Evolutionary conservation across 192 early-diverging fungal species (phyloP), one percentile per base, ranked within the genome.

Genomic region (Backusella mclennaniae): DNA sequence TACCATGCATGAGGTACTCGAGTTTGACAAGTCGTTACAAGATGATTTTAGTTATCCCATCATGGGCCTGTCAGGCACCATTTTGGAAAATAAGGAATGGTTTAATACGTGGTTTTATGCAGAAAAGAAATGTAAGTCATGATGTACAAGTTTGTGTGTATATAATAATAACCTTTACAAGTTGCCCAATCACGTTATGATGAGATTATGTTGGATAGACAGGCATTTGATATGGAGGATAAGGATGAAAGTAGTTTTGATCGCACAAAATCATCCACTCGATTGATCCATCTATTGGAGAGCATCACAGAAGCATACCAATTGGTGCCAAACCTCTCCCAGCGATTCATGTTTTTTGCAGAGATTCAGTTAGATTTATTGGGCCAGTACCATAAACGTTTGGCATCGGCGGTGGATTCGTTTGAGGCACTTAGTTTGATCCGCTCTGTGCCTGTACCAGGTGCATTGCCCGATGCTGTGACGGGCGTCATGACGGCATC

Each of bases 31-130:
- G 49, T 87, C 84, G n/a, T 66, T 95, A 42, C 86, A 87, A 21
- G 88, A 91, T 3, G 85, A 87, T 15, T 92, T 90, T 76, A 84
- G 84, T 26, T 91, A 90, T 76, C 83, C 87, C 11, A 38, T 31
- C 2, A 23, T 67, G 9, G 73, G 33, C 23, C 39, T 78, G 6
- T 44, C 79, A 4, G 33, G 69, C 35, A 76, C 84, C 3, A 87
- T 92, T n/a, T 82, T 91, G 35, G 76, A 81, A 35, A 89, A 92
- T 17, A 49, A 69, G 15, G 86, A 79, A 21, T 83, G 88, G 79
- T 92, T 92, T 79, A 85, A 85, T 6, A 86, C 89, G 6, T 95
- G 93, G 93, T 80, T 95, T 31, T 83, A 87, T 46, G 85, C 88
- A 4, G 93, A 93, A 73, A 90, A 89, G 42, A 80, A 85, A 14